A percentile compares a stretch with the other conserved stretches of the same genome.
These are phyloP conservation scores for Xylaria castorea DNA, from an alignment of 495 filamentous ascomycete species.

Conservation along the genomic window DNA sequence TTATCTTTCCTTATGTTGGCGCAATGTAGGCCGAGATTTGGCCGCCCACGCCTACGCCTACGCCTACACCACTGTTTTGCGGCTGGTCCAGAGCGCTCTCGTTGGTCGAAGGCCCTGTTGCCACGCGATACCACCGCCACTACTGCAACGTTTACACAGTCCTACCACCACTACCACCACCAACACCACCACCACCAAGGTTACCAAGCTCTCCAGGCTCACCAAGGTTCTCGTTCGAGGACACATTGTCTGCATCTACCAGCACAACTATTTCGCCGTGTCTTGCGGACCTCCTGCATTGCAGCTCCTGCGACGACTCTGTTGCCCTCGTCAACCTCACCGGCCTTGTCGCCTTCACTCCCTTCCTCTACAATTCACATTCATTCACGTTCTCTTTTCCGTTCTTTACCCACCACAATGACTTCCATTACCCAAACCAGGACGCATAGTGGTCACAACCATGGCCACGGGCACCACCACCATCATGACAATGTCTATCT, in stretches of 20 bases:
- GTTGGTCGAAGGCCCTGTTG: conserved; percentile 22
- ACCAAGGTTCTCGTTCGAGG: conserved; percentile 32
- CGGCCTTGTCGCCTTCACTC: conserved; percentile 22
- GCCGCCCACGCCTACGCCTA: conserved; percentile 23
- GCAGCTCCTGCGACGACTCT: conserved; percentile 10
- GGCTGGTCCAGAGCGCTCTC: conserved; percentile 31
- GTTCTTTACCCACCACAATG: conserved; percentile 36
- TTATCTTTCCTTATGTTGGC: conserved; percentile 34
- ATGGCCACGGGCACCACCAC: conserved; percentile 51
- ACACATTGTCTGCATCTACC: conserved; percentile 42
- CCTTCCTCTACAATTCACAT: conserved; percentile 27
- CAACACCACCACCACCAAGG: conserved; percentile 16
- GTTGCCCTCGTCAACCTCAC: conserved; percentile 2
- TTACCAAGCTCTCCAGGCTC: conserved; percentile 7
- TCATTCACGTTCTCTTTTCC: conserved; percentile 21
- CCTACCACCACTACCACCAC: conserved; percentile 3
- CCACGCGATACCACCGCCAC: conserved; percentile 8
- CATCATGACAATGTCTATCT: conserved; percentile 90
- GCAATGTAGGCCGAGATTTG: conserved; percentile 36
- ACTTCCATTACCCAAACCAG: conserved; percentile 46
- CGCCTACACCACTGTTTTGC: conserved; percentile 40
- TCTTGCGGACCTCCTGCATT: conserved; percentile 43
- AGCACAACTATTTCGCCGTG: conserved; percentile 33
- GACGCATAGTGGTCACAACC: conserved; percentile 46
- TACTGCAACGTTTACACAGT: conserved; percentile 28